phyloP scores from a whole-genome alignment of 2,329 filamentous ascomycete genomes.

The Paraphaeosphaeria minitans region DNA sequence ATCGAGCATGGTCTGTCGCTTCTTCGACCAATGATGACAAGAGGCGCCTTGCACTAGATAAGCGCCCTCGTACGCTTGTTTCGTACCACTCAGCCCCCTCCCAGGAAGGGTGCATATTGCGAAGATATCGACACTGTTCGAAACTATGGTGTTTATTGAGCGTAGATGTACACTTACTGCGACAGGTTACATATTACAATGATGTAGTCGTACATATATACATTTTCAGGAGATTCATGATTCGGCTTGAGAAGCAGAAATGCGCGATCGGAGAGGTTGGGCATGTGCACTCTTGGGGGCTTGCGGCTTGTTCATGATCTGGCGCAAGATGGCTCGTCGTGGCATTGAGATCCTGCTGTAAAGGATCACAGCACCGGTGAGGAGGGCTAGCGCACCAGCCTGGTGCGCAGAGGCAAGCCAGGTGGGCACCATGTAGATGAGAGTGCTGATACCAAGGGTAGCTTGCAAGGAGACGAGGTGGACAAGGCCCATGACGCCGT shows the following conservation, averaged over 20 bases:
- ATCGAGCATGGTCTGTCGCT: neutral
- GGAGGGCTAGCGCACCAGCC: constrained; percentile 81
- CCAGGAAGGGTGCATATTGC: too few species aligned
- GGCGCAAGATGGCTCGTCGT: constrained; percentile 36
- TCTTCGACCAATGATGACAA: neutral
- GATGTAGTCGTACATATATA: neutral
- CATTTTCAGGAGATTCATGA: neutral
- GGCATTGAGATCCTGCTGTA: constrained; percentile 60
- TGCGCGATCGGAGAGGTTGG: constrained; percentile 23
- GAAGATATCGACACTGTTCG: neutral
- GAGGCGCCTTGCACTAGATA: neutral
- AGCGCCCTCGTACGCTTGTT: neutral
- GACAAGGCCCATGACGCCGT: constrained; percentile 77
- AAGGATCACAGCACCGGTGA: constrained; percentile 81
- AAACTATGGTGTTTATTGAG: neutral
- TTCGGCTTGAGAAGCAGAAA: neutral
- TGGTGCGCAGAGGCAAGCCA: constrained; percentile 90
- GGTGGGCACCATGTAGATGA: constrained; percentile 92
- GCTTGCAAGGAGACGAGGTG: constrained; percentile 85
- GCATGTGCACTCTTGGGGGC: constrained; percentile 19
- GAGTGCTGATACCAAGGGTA: constrained; percentile 82
- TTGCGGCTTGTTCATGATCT: constrained; percentile 32
- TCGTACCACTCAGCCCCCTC: too few species aligned
- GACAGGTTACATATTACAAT: neutral
- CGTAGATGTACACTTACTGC: constrained; percentile 6